phyloP scores from a whole-genome alignment of 352 stramenopile genomes.

The Globisporangium yorkense region DNA sequence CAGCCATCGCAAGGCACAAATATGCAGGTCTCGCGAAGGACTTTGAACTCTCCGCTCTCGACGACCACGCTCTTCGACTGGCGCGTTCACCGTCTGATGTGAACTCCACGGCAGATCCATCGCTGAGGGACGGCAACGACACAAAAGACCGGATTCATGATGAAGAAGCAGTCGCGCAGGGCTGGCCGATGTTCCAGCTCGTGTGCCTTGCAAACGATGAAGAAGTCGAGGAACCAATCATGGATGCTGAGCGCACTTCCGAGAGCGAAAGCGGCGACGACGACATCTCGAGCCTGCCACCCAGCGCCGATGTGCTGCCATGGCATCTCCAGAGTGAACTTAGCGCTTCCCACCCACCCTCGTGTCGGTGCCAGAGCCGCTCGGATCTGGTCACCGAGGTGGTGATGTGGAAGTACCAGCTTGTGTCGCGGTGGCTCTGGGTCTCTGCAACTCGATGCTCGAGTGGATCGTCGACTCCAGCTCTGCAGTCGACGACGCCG shows the following conservation, averaged over 20 bases:
- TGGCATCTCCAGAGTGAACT: slow-evolving; percentile 29
- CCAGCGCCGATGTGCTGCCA: slow-evolving; percentile 1
- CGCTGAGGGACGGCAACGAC: neutral
- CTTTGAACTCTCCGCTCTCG: neutral
- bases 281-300: neutral
- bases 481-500: neutral
- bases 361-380: slow-evolving; percentile 21
- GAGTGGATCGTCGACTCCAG: neutral
- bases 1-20: slow-evolving; percentile 5
- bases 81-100: too few species aligned
- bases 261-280: neutral
- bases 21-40: slow-evolving; percentile 2
- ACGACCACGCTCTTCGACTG: neutral
- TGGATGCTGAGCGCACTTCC: too few species aligned
- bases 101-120: too few species aligned
- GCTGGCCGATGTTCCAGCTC: slow-evolving; percentile 8
- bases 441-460: neutral
- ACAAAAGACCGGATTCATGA: too few species aligned
- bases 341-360: slow-evolving; percentile 18
- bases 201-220: neutral
- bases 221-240: neutral
- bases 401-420: slow-evolving; percentile 16
- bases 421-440: slow-evolving; percentile 29
- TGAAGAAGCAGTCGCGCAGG: neutral
- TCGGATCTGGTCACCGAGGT: slow-evolving; percentile 8